Percentiles rank a stretch among this genome's conserved stretches.
Conservation (phyloP, 139 green algal species). For the Chlorella sp. region DNA sequence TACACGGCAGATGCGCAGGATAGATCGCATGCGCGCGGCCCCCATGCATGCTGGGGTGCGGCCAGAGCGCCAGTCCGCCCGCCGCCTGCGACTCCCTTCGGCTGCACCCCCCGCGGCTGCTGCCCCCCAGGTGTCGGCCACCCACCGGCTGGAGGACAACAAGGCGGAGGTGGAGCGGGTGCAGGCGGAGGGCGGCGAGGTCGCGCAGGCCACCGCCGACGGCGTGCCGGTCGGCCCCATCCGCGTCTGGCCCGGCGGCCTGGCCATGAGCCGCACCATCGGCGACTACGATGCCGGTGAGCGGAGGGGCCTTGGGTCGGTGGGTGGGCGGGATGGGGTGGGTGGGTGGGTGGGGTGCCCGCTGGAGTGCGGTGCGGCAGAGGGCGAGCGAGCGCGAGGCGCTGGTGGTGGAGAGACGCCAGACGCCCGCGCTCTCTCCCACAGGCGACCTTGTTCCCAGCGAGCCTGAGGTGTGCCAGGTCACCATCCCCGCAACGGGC, state of each 20-base stretch:
- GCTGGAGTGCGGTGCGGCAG: no score
- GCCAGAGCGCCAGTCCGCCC: no score
- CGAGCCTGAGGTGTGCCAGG: conserved; percentile 30
- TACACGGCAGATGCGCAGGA: no score
- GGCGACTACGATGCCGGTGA: conserved; percentile 77
- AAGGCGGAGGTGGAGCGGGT: conserved; percentile 69
- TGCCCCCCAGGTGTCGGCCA: conserved; percentile 57
- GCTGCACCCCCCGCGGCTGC: no score
- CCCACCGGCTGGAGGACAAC: conserved; percentile 76
- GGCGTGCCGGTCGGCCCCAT: conserved; percentile 65
- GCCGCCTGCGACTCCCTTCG: no score
- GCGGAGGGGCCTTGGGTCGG: conserved; percentile 25
- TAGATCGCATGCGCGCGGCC: no score
- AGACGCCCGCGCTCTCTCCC: no score
- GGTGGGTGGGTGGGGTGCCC: no score
- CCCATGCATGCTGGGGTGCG: no score
- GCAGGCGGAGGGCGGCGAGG: conserved; percentile 49
- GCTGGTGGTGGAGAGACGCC: no score
- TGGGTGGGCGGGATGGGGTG: neutral
- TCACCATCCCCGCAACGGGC: conserved; percentile 76
- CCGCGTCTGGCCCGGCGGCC: conserved; percentile 89
- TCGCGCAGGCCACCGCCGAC: conserved; percentile 35
- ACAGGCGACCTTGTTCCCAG: neutral
- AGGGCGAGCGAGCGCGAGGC: no score
- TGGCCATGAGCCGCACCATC: conserved; percentile 86